Conservation (phyloP, 2,329 filamentous ascomycete species). For the Pezizomycotina sp. region DNA sequence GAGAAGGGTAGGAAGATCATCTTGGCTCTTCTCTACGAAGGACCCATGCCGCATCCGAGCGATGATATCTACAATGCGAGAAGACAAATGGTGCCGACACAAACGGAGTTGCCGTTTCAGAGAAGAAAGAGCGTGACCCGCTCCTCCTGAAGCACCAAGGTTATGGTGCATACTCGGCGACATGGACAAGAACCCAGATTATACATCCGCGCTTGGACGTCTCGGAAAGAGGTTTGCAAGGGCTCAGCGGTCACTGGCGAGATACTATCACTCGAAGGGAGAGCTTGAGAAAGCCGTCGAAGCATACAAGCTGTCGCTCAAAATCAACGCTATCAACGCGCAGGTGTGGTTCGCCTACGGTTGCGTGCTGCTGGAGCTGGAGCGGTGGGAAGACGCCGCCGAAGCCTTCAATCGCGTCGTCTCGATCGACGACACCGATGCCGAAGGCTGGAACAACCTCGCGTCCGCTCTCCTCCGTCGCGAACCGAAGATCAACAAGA, state of each 20-base stretch:
- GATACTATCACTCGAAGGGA: slow-evolving; percentile 52
- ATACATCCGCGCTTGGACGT: slow-evolving; percentile 73
- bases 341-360: slow-evolving; percentile 81
- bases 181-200: slow-evolving; percentile 56
- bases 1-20: slow-evolving; percentile 65
- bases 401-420: slow-evolving; percentile 73
- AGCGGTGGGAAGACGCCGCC: slow-evolving; percentile 59
- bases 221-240: slow-evolving; percentile 67
- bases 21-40: slow-evolving; percentile 59
- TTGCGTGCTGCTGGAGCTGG: slow-evolving; percentile 66
- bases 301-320: slow-evolving; percentile 62
- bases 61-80: slow-evolving; percentile 38
- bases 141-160: slow-evolving; percentile 67
- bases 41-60: slow-evolving; percentile 27
- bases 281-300: slow-evolving; percentile 54
- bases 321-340: slow-evolving; percentile 64
- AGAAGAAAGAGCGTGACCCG: slow-evolving; percentile 50
- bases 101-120: slow-evolving; percentile 32
- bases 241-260: slow-evolving; percentile 72
- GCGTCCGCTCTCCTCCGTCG: slow-evolving; percentile 61
- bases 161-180: slow-evolving; percentile 90
- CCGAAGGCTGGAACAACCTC: slow-evolving; percentile 87
- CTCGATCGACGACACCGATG: slow-evolving; percentile 70
- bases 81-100: slow-evolving; percentile 39
- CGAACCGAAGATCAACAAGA: slow-evolving; percentile 29